Evolutionary conservation across 495 filamentous ascomycete genomes (phyloP).

Genomic region (Penicillium mononematosum): DNA sequence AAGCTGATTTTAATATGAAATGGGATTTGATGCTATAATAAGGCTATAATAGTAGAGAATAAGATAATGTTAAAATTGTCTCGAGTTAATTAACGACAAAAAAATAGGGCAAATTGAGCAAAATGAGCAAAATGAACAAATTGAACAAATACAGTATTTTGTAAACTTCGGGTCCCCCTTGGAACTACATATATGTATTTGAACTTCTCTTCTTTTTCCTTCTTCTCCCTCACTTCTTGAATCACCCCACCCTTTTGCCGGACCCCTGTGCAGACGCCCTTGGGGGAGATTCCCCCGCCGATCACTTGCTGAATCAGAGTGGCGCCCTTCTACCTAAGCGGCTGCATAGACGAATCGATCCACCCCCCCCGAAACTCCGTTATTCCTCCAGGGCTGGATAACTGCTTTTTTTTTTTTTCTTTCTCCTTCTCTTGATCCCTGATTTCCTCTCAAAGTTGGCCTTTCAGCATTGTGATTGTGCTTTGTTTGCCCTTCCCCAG

Average conservation of each 20-base stretch:
- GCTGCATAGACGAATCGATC: constrained; percentile 25
- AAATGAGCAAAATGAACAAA: too few relatives aligned
- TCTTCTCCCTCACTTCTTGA: constrained; percentile 9
- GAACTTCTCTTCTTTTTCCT: neutral
- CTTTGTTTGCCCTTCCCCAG: constrained; percentile 11
- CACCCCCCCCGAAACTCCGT: constrained; percentile 14
- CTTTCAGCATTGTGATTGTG: constrained; percentile 1
- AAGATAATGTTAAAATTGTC: neutral
- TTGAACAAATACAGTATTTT: too few relatives aligned
- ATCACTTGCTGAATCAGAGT: constrained; percentile 26
- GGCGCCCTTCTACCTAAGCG: constrained; percentile 16
- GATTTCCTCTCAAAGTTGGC: neutral
- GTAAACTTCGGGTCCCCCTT: neutral
- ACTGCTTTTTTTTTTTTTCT: neutral
- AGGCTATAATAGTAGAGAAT: neutral
- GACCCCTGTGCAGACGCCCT: constrained; percentile 22
- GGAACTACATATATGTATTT: neutral
- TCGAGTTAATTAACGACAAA: constrained; percentile 1
- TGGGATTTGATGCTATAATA: neutral
- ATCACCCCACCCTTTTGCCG: neutral
- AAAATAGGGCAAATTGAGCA: neutral
- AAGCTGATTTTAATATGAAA: neutral
- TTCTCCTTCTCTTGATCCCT: neutral
- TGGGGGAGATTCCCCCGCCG: constrained; percentile 17
- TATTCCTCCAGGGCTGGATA: too few relatives aligned